phyloP scores from a whole-genome alignment of 2,329 filamentous ascomycete species.

The Colletotrichum costaricense region DNA sequence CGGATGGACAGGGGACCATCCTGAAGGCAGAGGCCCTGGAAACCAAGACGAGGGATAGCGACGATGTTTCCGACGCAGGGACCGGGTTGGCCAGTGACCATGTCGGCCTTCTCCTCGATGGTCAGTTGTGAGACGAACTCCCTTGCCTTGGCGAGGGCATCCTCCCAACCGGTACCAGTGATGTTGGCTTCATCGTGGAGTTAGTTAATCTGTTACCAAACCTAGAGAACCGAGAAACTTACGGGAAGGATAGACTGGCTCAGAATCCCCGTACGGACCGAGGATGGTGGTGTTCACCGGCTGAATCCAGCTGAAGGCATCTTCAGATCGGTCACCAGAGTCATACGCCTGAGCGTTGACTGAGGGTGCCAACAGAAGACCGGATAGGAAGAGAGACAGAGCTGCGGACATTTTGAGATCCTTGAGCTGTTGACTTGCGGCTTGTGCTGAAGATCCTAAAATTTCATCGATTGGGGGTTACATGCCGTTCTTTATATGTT shows the following conservation, averaged over 20 bases:
- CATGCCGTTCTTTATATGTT: conserved; percentile 20
- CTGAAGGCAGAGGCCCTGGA: conserved; percentile 54
- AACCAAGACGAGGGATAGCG: conserved; percentile 53
- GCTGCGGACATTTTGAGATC: conserved; percentile 36
- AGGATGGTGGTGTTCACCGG: conserved; percentile 54
- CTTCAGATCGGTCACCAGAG: conserved; percentile 38
- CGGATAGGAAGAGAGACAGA: conserved; percentile 59
- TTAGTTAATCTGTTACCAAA: conserved; percentile 20
- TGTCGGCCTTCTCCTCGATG: conserved; percentile 44
- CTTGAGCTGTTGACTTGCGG: conserved; percentile 25
- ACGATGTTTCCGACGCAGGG: conserved; percentile 50
- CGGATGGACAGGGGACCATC: conserved; percentile 51
- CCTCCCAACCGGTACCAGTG: conserved; percentile 50
- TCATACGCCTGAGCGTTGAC: conserved; percentile 43
- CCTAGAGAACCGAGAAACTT: conserved; percentile 35
- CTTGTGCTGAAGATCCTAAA: conserved; percentile 24
- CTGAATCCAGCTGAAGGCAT: conserved; percentile 52
- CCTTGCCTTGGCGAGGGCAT: conserved; percentile 49
- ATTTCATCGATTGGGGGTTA: neutral
- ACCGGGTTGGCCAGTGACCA: conserved; percentile 48
- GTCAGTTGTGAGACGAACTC: conserved; percentile 45
- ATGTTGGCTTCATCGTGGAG: conserved; percentile 43
- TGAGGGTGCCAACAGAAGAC: conserved; percentile 44
- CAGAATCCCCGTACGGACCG: conserved; percentile 52
- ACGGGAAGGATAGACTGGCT: conserved; percentile 50